Conservation (phyloP, 768 basidiomycete genomes). For the Lactarius quietus region DNA sequence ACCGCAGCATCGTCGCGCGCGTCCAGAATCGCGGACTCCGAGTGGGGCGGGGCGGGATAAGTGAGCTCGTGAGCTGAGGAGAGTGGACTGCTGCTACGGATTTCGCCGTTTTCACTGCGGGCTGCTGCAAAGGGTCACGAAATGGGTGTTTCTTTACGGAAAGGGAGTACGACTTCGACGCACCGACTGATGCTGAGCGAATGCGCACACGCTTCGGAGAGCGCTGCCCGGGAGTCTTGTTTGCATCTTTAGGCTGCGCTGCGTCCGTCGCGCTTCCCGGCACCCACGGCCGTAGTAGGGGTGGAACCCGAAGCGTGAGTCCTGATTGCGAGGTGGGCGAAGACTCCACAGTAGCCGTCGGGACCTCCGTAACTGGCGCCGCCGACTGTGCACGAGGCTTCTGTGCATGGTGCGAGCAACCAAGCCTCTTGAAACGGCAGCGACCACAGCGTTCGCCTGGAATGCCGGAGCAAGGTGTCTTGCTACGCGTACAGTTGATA, state of each 20-base stretch:
- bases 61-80: neutral
- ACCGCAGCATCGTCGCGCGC: constrained; percentile 21
- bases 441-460: constrained; percentile 19
- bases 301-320: neutral
- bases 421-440: constrained; percentile 16
- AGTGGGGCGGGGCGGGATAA: neutral
- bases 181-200: neutral
- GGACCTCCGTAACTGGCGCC: neutral
- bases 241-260: neutral
- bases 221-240: neutral
- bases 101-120: neutral
- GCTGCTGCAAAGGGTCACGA: neutral
- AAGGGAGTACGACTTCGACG: neutral
- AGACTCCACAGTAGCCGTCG: neutral
- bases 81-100: constrained; percentile 12
- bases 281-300: neutral
- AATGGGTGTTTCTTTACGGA: neutral
- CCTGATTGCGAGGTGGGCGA: neutral
- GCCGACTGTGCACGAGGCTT: neutral
- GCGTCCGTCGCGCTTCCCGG: neutral
- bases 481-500: neutral
- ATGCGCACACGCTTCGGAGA: neutral
- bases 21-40: constrained; percentile 10
- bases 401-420: constrained; percentile 1
- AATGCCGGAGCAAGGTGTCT: constrained; percentile 17